Base-by-base conservation (phyloP, 2,329 filamentous ascomycete genomes). In the Alternaria brassicicola region DNA sequence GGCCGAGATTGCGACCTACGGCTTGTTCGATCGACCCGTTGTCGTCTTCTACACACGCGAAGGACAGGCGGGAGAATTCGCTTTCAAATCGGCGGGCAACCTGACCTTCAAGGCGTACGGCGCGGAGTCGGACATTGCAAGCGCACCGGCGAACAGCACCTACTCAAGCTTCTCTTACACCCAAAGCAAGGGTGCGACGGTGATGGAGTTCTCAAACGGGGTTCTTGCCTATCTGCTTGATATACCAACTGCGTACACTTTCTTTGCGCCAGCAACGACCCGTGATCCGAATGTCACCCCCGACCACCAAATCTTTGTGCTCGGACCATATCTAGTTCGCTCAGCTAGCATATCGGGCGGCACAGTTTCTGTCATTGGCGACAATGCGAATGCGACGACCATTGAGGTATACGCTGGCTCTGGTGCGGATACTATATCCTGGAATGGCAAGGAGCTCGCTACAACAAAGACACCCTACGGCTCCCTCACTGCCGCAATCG, bases 191-290 rank as follows among this genome's bases (percentile, higher is more conserved):
- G 83, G 83, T 1, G 63, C 77, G 3, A 83, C 81, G 0, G 78
- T 79, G 0, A 66, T 87, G 2, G 73, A 80, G 36, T 82, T 86
- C 51, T 81, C 81, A 3, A 82, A 84, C 48, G 80, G 81, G 0
- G 75, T 83, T 3, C 57, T 85, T 1, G 74, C 83, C 4, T 84
- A 85, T 54, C 76, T 87, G 5, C 76, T 87, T 4, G 84, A 86
- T 41, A 78, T 81, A 21, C 70, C 79, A 10, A 80, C 83, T 0
- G 85, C 83, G 1, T 87, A 83, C 81, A 82, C 81, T 6, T 85
- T 87, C 67, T 87, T 83, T 75, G 84, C 84, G 2, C 81, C 84
- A 3, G 75, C 81, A 1, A 75, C 85, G 7, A 81, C 80, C 0
- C 66, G 64, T 1, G 75, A 82, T 53, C 84, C 84, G 0, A 70